phyloP scores from a whole-genome alignment of 805 yeast genomes.

The Saccharomyces paradoxus region DNA sequence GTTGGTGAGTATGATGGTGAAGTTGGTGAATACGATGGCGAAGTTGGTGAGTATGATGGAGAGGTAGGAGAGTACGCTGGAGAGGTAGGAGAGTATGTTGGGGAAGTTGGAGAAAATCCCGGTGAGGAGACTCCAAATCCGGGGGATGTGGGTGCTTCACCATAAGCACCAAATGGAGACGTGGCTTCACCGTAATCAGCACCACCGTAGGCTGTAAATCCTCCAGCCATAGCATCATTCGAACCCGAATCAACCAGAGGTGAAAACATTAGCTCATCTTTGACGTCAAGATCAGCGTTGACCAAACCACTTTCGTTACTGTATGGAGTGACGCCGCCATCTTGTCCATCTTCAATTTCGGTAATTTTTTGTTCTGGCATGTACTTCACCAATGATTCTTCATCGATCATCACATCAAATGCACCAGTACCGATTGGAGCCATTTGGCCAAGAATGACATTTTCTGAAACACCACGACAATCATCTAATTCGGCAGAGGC shows the following conservation, averaged over 20 bases:
- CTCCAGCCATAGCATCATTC: constrained; percentile 65
- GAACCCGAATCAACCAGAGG: constrained; percentile 86
- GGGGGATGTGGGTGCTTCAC: constrained; percentile 54
- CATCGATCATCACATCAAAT: constrained; percentile 92
- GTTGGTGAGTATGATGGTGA: constrained; percentile 73
- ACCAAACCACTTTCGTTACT: constrained; percentile 53
- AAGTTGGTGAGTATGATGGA: constrained; percentile 68
- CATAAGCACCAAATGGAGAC: constrained; percentile 43
- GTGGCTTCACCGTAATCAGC: constrained; percentile 54
- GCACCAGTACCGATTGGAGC: constrained; percentile 99
- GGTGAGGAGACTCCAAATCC: constrained; percentile 55
- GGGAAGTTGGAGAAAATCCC: constrained; percentile 67
- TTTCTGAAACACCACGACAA: constrained; percentile 97
- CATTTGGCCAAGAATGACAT: constrained; percentile 94
- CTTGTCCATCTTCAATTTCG: constrained; percentile 39
- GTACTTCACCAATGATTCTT: constrained; percentile 58
- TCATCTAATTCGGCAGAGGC: constrained; percentile 97
- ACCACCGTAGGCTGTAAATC: constrained; percentile 85
- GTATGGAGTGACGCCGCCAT: constrained; percentile 90
- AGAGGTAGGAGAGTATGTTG: constrained; percentile 72
- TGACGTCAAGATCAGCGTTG: constrained; percentile 53
- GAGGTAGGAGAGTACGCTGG: constrained; percentile 77
- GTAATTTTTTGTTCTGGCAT: constrained; percentile 37
- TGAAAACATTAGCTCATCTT: constrained; percentile 79
- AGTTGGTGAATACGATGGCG: constrained; percentile 72